Evolutionary conservation across 176 grass and related monocot species (phyloP).

Genomic region (Dendrocalamus sinicus): DNA sequence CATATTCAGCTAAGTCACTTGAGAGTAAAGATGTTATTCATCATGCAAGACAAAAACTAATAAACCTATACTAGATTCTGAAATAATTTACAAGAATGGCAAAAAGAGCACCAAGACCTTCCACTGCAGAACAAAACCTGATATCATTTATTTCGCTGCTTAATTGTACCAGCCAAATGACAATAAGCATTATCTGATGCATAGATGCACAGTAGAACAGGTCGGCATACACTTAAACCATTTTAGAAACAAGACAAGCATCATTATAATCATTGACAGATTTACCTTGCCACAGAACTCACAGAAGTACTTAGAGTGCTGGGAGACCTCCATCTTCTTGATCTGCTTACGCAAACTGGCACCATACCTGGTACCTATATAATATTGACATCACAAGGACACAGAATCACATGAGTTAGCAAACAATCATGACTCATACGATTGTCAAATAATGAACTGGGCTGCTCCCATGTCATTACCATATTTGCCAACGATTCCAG

Average conservation of each 20-base stretch:
- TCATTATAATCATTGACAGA: not conserved
- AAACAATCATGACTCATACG: not conserved
- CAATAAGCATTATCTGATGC: not conserved
- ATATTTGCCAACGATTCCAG: slow-evolving; percentile 91
- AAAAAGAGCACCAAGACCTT: not conserved
- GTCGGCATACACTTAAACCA: not conserved
- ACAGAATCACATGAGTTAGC: not conserved
- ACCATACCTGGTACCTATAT: slow-evolving; percentile 79
- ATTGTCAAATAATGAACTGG: not conserved
- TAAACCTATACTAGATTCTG: not conserved
- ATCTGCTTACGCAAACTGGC: slow-evolving; percentile 90
- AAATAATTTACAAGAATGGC: not conserved
- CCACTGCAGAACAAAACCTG: not conserved
- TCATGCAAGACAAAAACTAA: not conserved
- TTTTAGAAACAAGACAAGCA: not conserved
- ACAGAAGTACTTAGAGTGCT: slow-evolving; percentile 86
- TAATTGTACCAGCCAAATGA: not conserved
- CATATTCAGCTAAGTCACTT: not conserved
- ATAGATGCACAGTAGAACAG: not conserved
- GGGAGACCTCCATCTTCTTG: slow-evolving; percentile 92
- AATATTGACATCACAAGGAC: slow-evolving; percentile 5
- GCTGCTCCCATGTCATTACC: slow-evolving; percentile 45
- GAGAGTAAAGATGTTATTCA: not conserved
- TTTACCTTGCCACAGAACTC: slow-evolving; percentile 89
- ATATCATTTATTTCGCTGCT: not conserved